Evolutionary conservation across 73 alveolate genomes (phyloP).

Genomic region (Halteria grandinella): DNA sequence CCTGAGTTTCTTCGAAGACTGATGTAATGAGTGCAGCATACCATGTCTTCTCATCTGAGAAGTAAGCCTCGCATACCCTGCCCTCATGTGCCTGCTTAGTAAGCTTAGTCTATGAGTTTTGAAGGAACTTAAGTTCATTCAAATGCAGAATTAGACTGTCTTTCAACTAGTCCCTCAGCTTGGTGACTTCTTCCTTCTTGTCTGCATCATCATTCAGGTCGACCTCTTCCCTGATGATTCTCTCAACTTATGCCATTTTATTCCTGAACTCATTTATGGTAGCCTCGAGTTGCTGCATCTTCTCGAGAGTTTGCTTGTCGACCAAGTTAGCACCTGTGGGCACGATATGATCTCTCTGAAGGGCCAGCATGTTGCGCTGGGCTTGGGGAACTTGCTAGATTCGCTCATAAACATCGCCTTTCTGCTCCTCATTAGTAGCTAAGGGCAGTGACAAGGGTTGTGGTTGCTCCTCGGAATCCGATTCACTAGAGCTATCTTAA

Average conservation of each 20-base stretch:
- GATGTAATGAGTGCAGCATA: slow-evolving; percentile 40
- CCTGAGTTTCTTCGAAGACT: slow-evolving; percentile 38
- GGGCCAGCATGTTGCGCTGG: too few species aligned
- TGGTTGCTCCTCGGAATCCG: too few species aligned
- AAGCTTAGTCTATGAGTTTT: neutral
- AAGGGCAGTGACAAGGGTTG: too few species aligned
- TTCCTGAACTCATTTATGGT: too few species aligned
- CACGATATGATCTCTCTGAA: too few species aligned
- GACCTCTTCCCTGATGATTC: neutral
- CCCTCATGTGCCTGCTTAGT: slow-evolving; percentile 8
- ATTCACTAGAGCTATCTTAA: too few species aligned
- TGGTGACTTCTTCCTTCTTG: slow-evolving; percentile 12
- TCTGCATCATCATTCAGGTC: slow-evolving; percentile 2
- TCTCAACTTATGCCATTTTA: slow-evolving; percentile 20
- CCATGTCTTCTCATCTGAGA: slow-evolving; percentile 30
- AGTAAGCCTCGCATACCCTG: slow-evolving; percentile 47
- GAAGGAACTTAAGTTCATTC: slow-evolving; percentile 17
- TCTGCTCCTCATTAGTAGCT: too few species aligned
- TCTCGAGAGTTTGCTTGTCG: too few species aligned
- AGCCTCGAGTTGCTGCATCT: too few species aligned
- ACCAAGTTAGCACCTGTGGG: too few species aligned
- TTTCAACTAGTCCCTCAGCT: slow-evolving; percentile 12
- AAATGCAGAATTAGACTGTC: neutral
- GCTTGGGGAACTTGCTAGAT: too few species aligned
- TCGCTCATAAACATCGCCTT: too few species aligned